Percentiles rank a stretch among this genome's conserved stretches.
These are phyloP conservation scores for Pythium apleroticum DNA, from an alignment of 352 stramenopile genomes.

Conservation along the genomic window DNA sequence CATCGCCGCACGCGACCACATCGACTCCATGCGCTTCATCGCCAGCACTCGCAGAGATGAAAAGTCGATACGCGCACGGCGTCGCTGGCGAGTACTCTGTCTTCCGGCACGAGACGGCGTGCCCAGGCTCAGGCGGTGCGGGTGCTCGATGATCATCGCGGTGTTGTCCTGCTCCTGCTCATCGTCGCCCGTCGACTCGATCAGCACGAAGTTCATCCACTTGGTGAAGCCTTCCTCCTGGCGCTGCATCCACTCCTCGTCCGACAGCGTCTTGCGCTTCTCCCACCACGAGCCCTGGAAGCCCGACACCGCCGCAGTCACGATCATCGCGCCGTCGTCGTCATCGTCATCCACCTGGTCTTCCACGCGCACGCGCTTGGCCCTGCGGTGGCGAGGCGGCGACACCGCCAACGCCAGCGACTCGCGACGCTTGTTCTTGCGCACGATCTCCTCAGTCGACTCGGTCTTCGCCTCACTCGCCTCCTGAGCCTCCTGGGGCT, in stretches of 20 bases:
- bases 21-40: constrained; percentile 71
- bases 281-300: constrained; percentile 69
- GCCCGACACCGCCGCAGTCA: constrained; percentile 23
- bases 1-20: constrained; percentile 52
- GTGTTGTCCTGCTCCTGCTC: constrained; percentile 23
- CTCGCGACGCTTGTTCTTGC: constrained; percentile 22
- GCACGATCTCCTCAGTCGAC: constrained; percentile 2
- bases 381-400: constrained; percentile 19
- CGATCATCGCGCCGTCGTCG: not conserved
- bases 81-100: constrained; percentile 15
- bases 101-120: not conserved
- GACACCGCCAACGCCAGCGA: constrained; percentile 18
- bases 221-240: constrained; percentile 82
- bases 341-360: not conserved
- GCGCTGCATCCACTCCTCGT: constrained; percentile 81
- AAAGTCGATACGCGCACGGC: constrained; percentile 43
- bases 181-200: constrained; percentile 49
- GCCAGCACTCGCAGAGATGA: constrained; percentile 69
- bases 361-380: constrained; percentile 22
- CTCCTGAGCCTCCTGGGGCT: not conserved
- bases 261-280: constrained; percentile 60
- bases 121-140: constrained; percentile 8
- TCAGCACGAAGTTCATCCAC: constrained; percentile 87
- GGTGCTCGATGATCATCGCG: constrained; percentile 20
- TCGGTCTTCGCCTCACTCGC: not conserved